Conservation (phyloP, 1,139 yeast species). For the Pichia sp. region DNA sequence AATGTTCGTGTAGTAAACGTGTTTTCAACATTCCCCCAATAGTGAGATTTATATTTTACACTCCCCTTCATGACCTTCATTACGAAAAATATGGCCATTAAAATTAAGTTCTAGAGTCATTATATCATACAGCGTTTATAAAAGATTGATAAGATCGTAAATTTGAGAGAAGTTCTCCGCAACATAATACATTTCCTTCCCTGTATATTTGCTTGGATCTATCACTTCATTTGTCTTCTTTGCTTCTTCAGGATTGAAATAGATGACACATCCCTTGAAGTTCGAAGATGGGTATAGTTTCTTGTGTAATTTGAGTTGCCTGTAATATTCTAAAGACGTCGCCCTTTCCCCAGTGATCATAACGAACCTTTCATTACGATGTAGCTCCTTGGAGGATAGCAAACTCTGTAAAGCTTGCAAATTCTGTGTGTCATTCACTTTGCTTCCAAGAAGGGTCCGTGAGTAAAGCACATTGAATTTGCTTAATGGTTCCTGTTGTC, state of each 20-base stretch:
- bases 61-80: no score
- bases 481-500: conserved; percentile 2
- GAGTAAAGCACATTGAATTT: conserved; percentile 10
- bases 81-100: no score
- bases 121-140: no score
- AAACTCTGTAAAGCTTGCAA: conserved; percentile 11
- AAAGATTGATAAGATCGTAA: conserved; percentile 17
- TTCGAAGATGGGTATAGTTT: conserved; percentile 4
- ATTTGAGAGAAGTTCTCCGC: conserved; percentile 15
- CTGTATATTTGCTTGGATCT: conserved; percentile 6
- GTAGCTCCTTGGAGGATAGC: conserved; percentile 4
- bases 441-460: conserved; percentile 17
- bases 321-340: conserved; percentile 18
- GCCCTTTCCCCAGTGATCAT: conserved; percentile 17
- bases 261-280: conserved; percentile 18
- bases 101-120: no score
- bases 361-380: conserved; percentile 14
- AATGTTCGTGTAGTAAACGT: no score
- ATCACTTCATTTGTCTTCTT: conserved; percentile 3
- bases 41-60: no score
- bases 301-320: conserved; percentile 16
- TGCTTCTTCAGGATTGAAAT: conserved; percentile 7
- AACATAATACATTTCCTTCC: conserved; percentile 17
- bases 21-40: no score
- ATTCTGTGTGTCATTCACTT: conserved; percentile 16